These are phyloP conservation scores for Diaporthe sp. DNA, from an alignment of 2,329 filamentous ascomycete species.

Conservation along the genomic window DNA sequence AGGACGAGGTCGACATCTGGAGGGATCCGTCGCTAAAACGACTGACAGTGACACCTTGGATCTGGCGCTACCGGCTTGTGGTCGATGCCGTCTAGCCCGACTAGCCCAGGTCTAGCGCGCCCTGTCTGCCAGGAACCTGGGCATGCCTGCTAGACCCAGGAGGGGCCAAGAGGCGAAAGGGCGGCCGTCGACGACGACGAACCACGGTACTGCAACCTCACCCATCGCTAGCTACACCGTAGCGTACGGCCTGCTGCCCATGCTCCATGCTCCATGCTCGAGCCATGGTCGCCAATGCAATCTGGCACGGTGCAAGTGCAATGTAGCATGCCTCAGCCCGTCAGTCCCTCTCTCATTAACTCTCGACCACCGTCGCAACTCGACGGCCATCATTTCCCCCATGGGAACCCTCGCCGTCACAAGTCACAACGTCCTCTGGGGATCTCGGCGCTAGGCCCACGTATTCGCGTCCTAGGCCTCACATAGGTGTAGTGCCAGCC, in stretches of 20 bases:
- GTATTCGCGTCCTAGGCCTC: slow-evolving; percentile 25
- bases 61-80: slow-evolving; percentile 26
- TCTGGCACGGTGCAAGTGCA: background rate
- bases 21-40: background rate
- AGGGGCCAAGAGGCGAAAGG: slow-evolving; percentile 6
- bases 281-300: background rate
- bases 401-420: slow-evolving; percentile 21
- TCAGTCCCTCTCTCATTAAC: slow-evolving; percentile 13
- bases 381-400: slow-evolving; percentile 21
- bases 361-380: slow-evolving; percentile 22
- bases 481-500: slow-evolving; percentile 19
- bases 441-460: slow-evolving; percentile 15
- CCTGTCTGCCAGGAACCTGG: slow-evolving; percentile 6
- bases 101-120: slow-evolving; percentile 6
- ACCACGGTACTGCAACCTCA: slow-evolving; percentile 28
- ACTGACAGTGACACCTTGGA: slow-evolving; percentile 28
- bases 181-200: background rate
- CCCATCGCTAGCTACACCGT: background rate
- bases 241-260: background rate
- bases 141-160: background rate
- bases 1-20: background rate
- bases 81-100: slow-evolving; percentile 11
- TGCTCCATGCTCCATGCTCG: no score
- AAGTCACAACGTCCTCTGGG: slow-evolving; percentile 19
- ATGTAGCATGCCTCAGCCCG: background rate